Evolutionary conservation across 2,329 filamentous ascomycete genomes (phyloP).

Genomic region (Acephala macrosclerotiorum): DNA sequence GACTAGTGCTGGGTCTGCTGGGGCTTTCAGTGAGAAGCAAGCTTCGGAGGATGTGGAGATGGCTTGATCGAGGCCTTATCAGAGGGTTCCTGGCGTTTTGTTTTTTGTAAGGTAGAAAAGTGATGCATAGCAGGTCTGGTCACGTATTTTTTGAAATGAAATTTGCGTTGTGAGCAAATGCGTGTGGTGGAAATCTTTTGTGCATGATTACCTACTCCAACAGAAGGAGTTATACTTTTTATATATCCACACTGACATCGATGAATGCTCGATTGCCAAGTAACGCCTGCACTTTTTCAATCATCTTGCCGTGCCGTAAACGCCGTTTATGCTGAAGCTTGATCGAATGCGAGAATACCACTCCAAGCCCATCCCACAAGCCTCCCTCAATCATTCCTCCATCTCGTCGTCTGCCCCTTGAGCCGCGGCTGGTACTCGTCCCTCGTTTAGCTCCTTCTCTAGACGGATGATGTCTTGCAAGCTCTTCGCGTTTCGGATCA

Average conservation of each 20-base stretch:
- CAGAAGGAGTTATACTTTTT: slow-evolving; percentile 1
- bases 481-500: slow-evolving; percentile 88
- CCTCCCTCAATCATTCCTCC: slow-evolving; percentile 71
- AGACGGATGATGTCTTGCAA: slow-evolving; percentile 88
- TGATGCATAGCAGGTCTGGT: slow-evolving; percentile 8
- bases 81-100: neutral
- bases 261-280: slow-evolving; percentile 11
- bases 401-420: slow-evolving; percentile 61
- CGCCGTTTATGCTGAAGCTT: slow-evolving; percentile 13
- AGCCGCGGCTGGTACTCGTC: slow-evolving; percentile 77
- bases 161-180: neutral
- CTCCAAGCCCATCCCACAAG: slow-evolving; percentile 16
- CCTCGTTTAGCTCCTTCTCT: slow-evolving; percentile 92
- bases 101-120: neutral
- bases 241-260: slow-evolving; percentile 14
- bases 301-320: neutral
- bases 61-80: slow-evolving; percentile 28
- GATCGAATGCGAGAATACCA: slow-evolving; percentile 15
- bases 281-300: slow-evolving; percentile 17
- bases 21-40: slow-evolving; percentile 26
- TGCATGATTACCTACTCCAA: slow-evolving; percentile 5
- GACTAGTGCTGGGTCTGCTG: slow-evolving; percentile 29
- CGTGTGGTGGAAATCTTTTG: neutral
- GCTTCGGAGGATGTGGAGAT: slow-evolving; percentile 41
- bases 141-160: neutral